A percentile compares a stretch with the other conserved stretches of the same genome.
phyloP scores from a whole-genome alignment of 495 filamentous ascomycete genomes.

The Penicillium mononematosum region DNA sequence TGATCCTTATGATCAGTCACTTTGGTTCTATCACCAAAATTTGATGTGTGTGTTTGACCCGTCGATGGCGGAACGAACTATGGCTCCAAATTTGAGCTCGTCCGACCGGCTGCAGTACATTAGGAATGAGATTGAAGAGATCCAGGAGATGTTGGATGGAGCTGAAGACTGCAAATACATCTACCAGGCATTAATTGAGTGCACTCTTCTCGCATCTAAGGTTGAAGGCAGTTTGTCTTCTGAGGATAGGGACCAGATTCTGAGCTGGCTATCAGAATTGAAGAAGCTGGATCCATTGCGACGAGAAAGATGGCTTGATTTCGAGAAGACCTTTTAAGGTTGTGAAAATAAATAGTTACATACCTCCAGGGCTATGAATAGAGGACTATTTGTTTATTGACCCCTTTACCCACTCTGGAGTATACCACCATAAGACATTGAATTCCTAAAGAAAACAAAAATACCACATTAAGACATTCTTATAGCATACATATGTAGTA shows the following conservation, averaged over 20 bases:
- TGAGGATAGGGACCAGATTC: constrained; percentile 45
- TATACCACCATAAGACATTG: background rate
- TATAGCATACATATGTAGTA: background rate
- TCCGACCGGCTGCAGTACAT: constrained; percentile 65
- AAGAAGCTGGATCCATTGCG: constrained; percentile 68
- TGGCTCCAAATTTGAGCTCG: constrained; percentile 59
- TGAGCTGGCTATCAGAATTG: constrained; percentile 62
- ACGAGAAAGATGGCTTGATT: constrained; percentile 64
- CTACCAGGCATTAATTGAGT: constrained; percentile 73
- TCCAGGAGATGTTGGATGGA: constrained; percentile 72
- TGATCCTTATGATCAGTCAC: constrained; percentile 85
- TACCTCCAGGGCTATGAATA: background rate
- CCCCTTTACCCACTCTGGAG: constrained; percentile 3
- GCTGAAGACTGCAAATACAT: constrained; percentile 78
- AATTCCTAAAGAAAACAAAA: background rate
- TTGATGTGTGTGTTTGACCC: constrained; percentile 65
- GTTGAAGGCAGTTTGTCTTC: constrained; percentile 33
- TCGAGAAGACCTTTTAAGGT: constrained; percentile 49
- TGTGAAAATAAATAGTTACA: constrained; percentile 24
- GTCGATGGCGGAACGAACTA: constrained; percentile 47
- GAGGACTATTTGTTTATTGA: background rate
- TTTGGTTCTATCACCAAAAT: constrained; percentile 95
- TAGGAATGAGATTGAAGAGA: constrained; percentile 61
- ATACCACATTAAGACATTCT: background rate
- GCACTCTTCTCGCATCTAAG: constrained; percentile 37